These are phyloP conservation scores for Senecio squalidus DNA, from an alignment of 140 eudicot genomes.

Conservation along the genomic window DNA sequence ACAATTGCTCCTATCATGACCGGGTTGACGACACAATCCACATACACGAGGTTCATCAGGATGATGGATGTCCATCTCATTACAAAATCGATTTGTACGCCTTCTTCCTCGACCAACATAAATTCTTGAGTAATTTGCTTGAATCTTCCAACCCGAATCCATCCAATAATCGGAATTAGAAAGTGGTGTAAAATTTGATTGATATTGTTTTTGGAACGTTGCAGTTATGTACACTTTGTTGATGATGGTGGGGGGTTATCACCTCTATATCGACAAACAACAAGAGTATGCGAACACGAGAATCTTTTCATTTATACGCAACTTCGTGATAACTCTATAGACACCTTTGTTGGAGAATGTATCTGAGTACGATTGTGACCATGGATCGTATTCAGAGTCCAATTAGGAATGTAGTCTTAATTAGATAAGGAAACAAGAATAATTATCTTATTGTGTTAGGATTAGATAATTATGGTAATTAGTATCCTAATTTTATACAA, in stretches of 20 bases:
- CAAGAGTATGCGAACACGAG: neutral
- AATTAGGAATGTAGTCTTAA: too few relatives aligned
- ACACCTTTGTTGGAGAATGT: neutral
- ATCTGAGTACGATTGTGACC: too few relatives aligned
- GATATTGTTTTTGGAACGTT: neutral
- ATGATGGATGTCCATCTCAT: neutral
- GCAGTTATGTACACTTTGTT: neutral
- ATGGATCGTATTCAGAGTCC: too few relatives aligned
- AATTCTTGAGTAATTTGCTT: neutral
- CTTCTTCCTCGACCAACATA: neutral
- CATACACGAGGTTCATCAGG: neutral
- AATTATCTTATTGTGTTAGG: too few relatives aligned
- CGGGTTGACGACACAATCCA: neutral
- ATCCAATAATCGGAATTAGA: neutral
- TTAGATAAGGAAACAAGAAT: too few relatives aligned
- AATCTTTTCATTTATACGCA: neutral
- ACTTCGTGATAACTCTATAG: neutral
- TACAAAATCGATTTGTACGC: neutral
- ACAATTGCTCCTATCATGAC: neutral
- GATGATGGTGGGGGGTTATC: neutral
- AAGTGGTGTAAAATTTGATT: neutral
- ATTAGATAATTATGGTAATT: too few relatives aligned
- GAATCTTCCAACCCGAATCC: neutral
- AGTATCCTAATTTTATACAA: too few relatives aligned
- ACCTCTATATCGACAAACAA: neutral